Evolutionary conservation across 179 eudicot species (phyloP).

Genomic region (Beta macrorhiza): DNA sequence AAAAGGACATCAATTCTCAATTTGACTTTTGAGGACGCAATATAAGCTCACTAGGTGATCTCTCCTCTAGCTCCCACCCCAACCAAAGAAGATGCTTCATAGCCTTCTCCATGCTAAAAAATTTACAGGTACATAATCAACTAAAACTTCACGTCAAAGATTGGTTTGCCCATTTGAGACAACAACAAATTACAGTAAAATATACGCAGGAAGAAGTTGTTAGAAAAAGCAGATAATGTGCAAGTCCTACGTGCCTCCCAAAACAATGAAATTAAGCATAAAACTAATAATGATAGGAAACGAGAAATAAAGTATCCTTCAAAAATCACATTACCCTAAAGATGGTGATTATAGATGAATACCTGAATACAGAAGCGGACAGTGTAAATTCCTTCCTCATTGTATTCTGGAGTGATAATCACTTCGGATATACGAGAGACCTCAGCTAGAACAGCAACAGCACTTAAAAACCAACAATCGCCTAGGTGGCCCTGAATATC

Average conservation of each 20-base stretch:
- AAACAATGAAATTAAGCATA: background rate
- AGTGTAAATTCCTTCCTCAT: slow-evolving; percentile 94
- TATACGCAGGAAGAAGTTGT: background rate
- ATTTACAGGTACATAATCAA: background rate
- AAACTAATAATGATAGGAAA: background rate
- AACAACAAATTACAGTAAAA: background rate
- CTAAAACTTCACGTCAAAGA: background rate
- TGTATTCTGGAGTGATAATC: slow-evolving; percentile 84
- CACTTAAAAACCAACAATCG: slow-evolving; percentile 99
- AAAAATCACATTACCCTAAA: background rate
- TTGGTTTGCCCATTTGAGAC: background rate
- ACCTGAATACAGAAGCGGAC: slow-evolving; percentile 99
- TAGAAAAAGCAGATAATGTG: background rate
- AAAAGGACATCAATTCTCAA: background rate
- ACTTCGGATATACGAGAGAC: slow-evolving; percentile 92
- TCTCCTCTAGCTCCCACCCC: background rate
- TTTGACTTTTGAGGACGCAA: background rate
- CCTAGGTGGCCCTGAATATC: slow-evolving; percentile 84
- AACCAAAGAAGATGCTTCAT: background rate
- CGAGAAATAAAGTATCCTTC: background rate
- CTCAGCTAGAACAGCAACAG: slow-evolving; percentile 97
- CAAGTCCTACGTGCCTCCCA: background rate
- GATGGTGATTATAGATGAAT: background rate
- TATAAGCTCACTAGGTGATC: background rate
- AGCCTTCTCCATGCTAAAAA: background rate